Percentiles rank a stretch among this genome's conserved stretches.
Evolutionary conservation across 495 filamentous ascomycete genomes (phyloP).

Genomic region (Chlorociboria aeruginascens): DNA sequence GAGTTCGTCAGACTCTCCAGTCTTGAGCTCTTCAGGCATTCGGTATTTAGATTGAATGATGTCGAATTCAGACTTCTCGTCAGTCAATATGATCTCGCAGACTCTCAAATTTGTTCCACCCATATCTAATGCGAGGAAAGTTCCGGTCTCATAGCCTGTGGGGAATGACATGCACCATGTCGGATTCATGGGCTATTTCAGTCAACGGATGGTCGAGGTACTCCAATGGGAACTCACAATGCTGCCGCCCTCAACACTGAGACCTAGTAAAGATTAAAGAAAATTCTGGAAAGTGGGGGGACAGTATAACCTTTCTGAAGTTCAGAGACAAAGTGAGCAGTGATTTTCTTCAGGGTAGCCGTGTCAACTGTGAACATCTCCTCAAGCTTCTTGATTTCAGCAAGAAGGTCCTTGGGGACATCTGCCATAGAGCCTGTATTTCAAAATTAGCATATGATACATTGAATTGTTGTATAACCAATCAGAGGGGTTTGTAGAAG

Average conservation of each 20-base stretch:
- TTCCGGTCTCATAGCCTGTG: slow-evolving; percentile 79
- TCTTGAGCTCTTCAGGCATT: slow-evolving; percentile 92
- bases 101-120: slow-evolving; percentile 96
- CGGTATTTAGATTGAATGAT: slow-evolving; percentile 98
- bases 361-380: slow-evolving; percentile 70
- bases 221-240: slow-evolving; percentile 51
- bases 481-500: not conserved
- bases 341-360: slow-evolving; percentile 76
- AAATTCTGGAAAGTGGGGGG: slow-evolving; percentile 1
- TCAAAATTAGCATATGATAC: slow-evolving; percentile 3
- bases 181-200: slow-evolving; percentile 84
- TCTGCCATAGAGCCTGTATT: slow-evolving; percentile 50
- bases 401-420: slow-evolving; percentile 71
- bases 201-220: not conserved
- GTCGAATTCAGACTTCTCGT: slow-evolving; percentile 91
- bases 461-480: too few species aligned
- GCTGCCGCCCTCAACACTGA: slow-evolving; percentile 78
- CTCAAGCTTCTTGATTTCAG: slow-evolving; percentile 79
- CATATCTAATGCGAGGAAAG: slow-evolving; percentile 92
- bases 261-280: slow-evolving; percentile 15
- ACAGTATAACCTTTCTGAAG: slow-evolving; percentile 61
- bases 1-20: slow-evolving; percentile 78
- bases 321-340: slow-evolving; percentile 78
- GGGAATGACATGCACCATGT: slow-evolving; percentile 97
- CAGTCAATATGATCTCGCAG: slow-evolving; percentile 85